Evolutionary conservation across 2,329 filamentous ascomycete genomes (phyloP).

Genomic region (Magnaporthiopsis rhizophila): DNA sequence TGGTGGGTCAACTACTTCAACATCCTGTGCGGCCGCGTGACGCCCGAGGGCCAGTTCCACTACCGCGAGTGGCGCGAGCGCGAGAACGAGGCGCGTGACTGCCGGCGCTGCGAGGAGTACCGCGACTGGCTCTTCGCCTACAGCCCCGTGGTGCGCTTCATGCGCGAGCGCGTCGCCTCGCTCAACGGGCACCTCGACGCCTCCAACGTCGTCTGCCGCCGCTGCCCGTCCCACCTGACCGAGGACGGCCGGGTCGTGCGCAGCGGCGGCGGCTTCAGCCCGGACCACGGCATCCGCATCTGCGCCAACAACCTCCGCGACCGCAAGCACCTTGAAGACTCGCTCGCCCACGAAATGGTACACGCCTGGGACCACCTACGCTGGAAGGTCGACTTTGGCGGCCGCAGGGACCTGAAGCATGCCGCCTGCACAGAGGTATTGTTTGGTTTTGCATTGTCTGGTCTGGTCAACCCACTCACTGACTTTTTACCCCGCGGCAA

Average conservation of each 20-base stretch:
- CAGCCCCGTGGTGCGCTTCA: conserved; percentile 80
- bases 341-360: conserved; percentile 93
- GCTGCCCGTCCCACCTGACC: conserved; percentile 57
- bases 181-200: conserved; percentile 69
- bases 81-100: conserved; percentile 69
- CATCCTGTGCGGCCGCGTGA: conserved; percentile 68
- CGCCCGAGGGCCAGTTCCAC: conserved; percentile 58
- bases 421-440: conserved; percentile 85
- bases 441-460: not conserved
- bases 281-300: conserved; percentile 78
- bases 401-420: conserved; percentile 67
- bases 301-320: conserved; percentile 88
- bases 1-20: conserved; percentile 84
- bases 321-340: conserved; percentile 80
- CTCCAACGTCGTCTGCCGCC: conserved; percentile 71
- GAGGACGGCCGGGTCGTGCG: conserved; percentile 54
- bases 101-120: conserved; percentile 70
- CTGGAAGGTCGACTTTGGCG: conserved; percentile 81
- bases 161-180: conserved; percentile 70
- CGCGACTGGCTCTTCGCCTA: conserved; percentile 78
- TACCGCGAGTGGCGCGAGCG: conserved; percentile 73
- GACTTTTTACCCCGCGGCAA: not conserved
- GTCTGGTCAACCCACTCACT: not conserved
- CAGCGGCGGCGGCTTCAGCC: conserved; percentile 73
- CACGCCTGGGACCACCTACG: conserved; percentile 91